phyloP scores from a whole-genome alignment of 441 rosid species.

The Kokia cookei region DNA sequence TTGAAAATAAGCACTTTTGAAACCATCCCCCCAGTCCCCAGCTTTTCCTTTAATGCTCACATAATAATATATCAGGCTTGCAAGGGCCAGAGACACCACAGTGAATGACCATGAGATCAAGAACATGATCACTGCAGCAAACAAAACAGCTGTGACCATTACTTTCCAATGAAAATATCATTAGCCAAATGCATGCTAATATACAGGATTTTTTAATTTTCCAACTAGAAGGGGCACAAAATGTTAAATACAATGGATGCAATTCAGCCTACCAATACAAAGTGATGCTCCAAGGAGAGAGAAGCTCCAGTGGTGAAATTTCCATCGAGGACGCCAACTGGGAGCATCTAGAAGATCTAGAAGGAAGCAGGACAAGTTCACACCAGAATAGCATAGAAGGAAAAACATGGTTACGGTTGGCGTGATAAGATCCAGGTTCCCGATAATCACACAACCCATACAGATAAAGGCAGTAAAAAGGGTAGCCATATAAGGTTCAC shows the following conservation, averaged over 20 bases:
- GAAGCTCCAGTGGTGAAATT: conserved; percentile 98
- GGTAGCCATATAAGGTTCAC: conserved; percentile 86
- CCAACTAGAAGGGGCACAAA: neutral
- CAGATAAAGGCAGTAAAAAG: conserved; percentile 91
- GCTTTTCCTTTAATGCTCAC: conserved; percentile 98
- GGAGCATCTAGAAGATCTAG: conserved; percentile 99
- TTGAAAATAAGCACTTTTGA: conserved; percentile 99
- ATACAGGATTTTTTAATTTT: neutral
- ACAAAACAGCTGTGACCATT: conserved; percentile 12
- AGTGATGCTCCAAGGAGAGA: conserved; percentile 93
- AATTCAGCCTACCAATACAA: conserved; percentile 63
- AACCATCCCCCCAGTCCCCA: conserved; percentile 99
- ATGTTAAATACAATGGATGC: neutral
- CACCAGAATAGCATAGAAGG: conserved; percentile 89
- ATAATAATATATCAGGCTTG: conserved; percentile 94
- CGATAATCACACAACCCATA: conserved; percentile 84
- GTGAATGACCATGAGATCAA: conserved; percentile 98
- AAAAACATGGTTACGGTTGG: conserved; percentile 97
- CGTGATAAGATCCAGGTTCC: conserved; percentile 97
- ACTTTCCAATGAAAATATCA: neutral
- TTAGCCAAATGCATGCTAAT: neutral
- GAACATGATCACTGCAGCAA: conserved; percentile 95
- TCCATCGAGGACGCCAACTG: conserved; percentile 99
- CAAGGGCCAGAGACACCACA: conserved; percentile 86
- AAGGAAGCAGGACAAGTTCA: conserved; percentile 98